Base-by-base conservation (phyloP, 108 stramenopile species). In the Tribonema minus region DNA sequence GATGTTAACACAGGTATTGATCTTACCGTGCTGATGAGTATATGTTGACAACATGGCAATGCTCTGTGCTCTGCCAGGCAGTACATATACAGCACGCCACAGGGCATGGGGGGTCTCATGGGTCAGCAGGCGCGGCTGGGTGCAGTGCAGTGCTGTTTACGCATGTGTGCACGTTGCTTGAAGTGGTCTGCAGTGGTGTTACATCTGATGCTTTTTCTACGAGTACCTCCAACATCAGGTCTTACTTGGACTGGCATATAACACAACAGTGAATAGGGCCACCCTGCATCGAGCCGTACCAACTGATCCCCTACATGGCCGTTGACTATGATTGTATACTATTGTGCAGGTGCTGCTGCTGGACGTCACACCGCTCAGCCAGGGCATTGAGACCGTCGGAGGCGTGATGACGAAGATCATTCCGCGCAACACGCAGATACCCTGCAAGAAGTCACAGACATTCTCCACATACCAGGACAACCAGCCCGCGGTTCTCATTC, bases 371-470 rank as follows among this genome's bases (percentile, higher is more conserved):
- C 91, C 94, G 2, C 83, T 97, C 25, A 91, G 90, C 7, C 85
- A 89, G 61, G 97, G 97, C 26, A 92, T 96, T 61, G 93, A 94
- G 83, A 93, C 93, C 30, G 92, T 88, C 7, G 94, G 94, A 58
- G 93, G 94, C 58, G 88, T 94, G 70, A 93, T 96, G 92, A 92
- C 92, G 68, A 88, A 85, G 41, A 83, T 96, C 32, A 92, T 96
- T 84, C 86, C 89, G 71, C 87, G 92, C 59, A 91, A 91, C 76
- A 91, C 92, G 15, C 89, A 91, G 81, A 90, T 94, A 72, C 95
- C 95, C 28, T 87, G 93, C 73, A 92, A 91, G 88, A 93, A 94
- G 88, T 86, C 92, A 63, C 72, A 89, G 86, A 91, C 89, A n/a
- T n/a, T n/a, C n/a, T n/a, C n/a, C n/a, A n/a, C n/a, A n/a, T n/a